Conservation (phyloP, 768 basidiomycete species). For the Cystobasidium tubakii region DNA sequence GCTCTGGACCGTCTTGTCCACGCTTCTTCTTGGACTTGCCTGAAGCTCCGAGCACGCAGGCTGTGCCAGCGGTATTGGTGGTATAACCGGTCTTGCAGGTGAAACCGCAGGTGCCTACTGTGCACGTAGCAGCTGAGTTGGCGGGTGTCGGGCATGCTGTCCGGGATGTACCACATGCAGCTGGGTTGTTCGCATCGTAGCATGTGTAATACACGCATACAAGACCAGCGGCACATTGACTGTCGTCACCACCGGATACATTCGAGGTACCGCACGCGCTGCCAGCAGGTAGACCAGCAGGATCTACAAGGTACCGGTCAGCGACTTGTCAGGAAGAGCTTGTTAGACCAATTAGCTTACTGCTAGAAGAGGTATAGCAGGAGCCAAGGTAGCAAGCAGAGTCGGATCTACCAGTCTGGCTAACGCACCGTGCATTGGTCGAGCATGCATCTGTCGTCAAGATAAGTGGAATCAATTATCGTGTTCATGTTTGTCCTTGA, state of each 20-base stretch:
- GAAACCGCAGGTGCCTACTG: not conserved
- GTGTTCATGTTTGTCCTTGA: too few relatives aligned
- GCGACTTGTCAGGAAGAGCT: not conserved
- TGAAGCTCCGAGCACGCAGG: not conserved
- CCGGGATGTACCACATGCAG: not conserved
- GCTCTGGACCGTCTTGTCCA: not conserved
- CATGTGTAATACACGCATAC: not conserved
- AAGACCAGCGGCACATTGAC: not conserved
- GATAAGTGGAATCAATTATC: too few relatives aligned
- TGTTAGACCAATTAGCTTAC: not conserved
- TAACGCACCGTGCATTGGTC: not conserved
- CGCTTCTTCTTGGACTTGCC: conserved; percentile 5
- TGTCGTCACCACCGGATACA: conserved; percentile 1
- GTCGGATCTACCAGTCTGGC: not conserved
- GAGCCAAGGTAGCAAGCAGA: not conserved
- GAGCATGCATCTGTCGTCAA: conserved; percentile 2
- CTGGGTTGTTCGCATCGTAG: conserved; percentile 8
- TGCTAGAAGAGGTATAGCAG: not conserved
- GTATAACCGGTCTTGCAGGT: conserved; percentile 8
- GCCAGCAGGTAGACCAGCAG: not conserved
- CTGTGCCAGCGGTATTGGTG: not conserved
- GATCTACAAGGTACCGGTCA: not conserved
- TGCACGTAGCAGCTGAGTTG: not conserved
- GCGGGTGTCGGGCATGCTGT: not conserved
- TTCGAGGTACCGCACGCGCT: not conserved